Percentiles rank a stretch among this genome's conserved stretches.
Conservation (phyloP, 768 basidiomycete genomes). For the Amanita thiersii region DNA sequence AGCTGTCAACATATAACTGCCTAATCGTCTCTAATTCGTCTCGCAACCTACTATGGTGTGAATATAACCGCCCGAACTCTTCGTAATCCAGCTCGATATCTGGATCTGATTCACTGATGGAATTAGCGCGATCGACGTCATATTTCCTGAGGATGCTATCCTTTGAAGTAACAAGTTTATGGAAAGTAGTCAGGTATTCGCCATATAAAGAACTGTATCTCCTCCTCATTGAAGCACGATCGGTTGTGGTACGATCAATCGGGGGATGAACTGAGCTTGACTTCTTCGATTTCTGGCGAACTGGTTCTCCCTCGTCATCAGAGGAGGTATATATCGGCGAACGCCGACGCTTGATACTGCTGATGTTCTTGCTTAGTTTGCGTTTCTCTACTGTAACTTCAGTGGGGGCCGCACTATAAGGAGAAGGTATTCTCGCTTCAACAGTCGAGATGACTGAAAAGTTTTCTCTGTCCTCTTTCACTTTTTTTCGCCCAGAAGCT, state of each 20-base stretch:
- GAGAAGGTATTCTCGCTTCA: too few species aligned
- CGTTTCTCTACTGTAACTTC: too few species aligned
- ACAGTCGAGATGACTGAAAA: too few species aligned
- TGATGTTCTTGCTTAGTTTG: constrained; percentile 1
- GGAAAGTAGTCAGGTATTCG: constrained; percentile 40
- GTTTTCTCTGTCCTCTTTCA: too few species aligned
- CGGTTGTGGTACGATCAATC: constrained; percentile 29
- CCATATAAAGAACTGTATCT: constrained; percentile 45
- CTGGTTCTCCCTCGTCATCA: constrained; percentile 43
- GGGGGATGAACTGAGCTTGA: constrained; percentile 22
- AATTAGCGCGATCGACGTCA: constrained; percentile 24
- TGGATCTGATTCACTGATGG: constrained; percentile 42
- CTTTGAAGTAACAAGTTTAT: constrained; percentile 40
- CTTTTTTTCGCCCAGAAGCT: too few species aligned
- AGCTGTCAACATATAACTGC: constrained; percentile 2
- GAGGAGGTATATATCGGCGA: constrained; percentile 64
- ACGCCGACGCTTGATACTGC: constrained; percentile 35
- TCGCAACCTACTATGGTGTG: constrained; percentile 36
- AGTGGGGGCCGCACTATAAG: too few species aligned
- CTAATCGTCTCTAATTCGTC: constrained; percentile 48
- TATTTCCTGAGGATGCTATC: constrained; percentile 40
- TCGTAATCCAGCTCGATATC: constrained; percentile 49
- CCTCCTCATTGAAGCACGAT: constrained; percentile 43
- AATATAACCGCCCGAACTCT: constrained; percentile 36
- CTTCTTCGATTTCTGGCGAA: constrained; percentile 14